Conservation (phyloP, 805 yeast species). For the Schwanniomyces yamadae region DNA sequence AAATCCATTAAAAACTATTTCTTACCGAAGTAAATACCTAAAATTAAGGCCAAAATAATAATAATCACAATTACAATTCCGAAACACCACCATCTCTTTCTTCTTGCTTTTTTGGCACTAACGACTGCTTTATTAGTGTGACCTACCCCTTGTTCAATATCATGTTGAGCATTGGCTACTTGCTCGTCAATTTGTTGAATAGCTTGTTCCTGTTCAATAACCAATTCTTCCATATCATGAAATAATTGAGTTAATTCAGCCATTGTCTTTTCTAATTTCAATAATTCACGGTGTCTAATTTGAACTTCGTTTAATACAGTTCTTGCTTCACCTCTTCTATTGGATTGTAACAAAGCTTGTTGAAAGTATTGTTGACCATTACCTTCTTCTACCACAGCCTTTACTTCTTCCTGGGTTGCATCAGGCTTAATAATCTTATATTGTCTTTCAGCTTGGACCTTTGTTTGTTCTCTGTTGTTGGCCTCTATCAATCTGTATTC, state of each 20-base stretch:
- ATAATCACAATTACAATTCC: slow-evolving; percentile 60
- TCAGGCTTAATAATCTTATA: slow-evolving; percentile 85
- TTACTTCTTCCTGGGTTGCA: slow-evolving; percentile 80
- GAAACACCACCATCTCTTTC: slow-evolving; percentile 83
- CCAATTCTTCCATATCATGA: slow-evolving; percentile 94
- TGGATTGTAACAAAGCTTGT: slow-evolving; percentile 83
- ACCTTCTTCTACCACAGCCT: slow-evolving; percentile 79
- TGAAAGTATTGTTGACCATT: slow-evolving; percentile 91
- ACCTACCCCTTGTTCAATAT: slow-evolving; percentile 91
- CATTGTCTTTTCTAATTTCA: slow-evolving; percentile 92
- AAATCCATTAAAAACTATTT: too few relatives aligned
- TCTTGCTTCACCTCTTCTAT: slow-evolving; percentile 92
- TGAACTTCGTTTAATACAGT: slow-evolving; percentile 95
- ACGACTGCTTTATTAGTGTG: slow-evolving; percentile 89
- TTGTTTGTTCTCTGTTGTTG: slow-evolving; percentile 78
- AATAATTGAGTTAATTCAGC: slow-evolving; percentile 92
- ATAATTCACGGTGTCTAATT: slow-evolving; percentile 90
- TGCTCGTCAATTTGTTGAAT: slow-evolving; percentile 81
- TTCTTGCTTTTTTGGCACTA: slow-evolving; percentile 86
- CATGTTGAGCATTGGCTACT: slow-evolving; percentile 79
- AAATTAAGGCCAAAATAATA: slow-evolving; percentile 63
- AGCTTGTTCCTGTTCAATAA: slow-evolving; percentile 90
- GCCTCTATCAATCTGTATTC: slow-evolving; percentile 85
- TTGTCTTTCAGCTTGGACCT: slow-evolving; percentile 89
- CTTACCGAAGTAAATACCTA: slow-evolving; percentile 58